Evolutionary conservation across 1,284 basidiomycete species (phyloP), one percentile per base, ranked within the genome.

Genomic region (Ganoderma leucocontextum): DNA sequence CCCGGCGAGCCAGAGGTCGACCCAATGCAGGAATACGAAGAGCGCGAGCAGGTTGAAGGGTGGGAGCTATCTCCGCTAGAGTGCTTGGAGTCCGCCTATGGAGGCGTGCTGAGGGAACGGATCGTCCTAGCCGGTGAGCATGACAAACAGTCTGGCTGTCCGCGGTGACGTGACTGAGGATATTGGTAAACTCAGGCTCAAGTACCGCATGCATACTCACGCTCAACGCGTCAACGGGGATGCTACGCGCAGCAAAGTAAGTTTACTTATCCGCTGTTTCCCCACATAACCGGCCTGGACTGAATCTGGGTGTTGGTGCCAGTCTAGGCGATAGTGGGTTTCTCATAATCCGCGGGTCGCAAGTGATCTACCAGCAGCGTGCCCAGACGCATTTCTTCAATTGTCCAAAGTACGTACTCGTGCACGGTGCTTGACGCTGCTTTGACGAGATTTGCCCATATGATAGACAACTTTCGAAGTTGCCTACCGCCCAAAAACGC

Each of bases 251-350:
- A 25, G 94, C 94, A 67, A 97, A 96, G 91, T 93, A 77, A 72
- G 89, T 80, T 22, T 22, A 5, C 9, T 4, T 38, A 15, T 33
- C 41, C 47, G 47, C 8, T 22, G 41, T n/a, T 62, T 55, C 52
- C 19, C 39, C 29, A 38, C 25, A n/a, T 42, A 38, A 42, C 53
- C 35, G 38, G 67, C 39, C 29, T 62, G 17, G 12, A 12, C n/a
- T 60, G 42, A 44, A 62, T 17, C 29, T 33, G 29, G 52, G 2
- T 22, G 17, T 55, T 47, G 62, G n/a, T 60, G 68, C 6, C 74
- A 95, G 93, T 78, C 82, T 97, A 66, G 95, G 95, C 19, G 95
- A 97, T 79, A 95, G 94, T 60, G 93, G 94, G 15, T 96, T 92
- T 78, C 83, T 89, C 69, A 89, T 97, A 65, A 87, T 96, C 66